Conservation (phyloP, 306 rosid species). For the Lathyrus aphaca region DNA sequence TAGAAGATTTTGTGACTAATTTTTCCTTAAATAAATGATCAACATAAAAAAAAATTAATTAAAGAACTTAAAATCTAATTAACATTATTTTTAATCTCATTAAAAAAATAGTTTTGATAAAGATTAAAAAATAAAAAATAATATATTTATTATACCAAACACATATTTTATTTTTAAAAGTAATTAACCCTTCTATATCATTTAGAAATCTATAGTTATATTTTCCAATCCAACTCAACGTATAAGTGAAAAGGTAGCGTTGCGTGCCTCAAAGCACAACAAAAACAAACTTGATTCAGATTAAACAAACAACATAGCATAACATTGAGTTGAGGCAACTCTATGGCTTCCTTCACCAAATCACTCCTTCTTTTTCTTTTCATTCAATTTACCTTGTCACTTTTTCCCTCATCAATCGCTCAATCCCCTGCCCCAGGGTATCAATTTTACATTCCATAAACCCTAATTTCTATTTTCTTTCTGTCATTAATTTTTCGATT, state of each 20-base stretch:
- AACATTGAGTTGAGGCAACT: constrained; percentile 6
- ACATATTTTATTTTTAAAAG: no score
- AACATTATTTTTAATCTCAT: no score
- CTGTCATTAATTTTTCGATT: constrained; percentile 6
- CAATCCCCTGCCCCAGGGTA: constrained; percentile 68
- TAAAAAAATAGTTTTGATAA: no score
- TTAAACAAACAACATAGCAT: background rate
- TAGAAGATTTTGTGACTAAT: no score
- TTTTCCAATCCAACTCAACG: background rate
- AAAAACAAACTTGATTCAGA: background rate
- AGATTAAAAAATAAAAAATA: no score
- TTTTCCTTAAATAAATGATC: no score
- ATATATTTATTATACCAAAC: no score
- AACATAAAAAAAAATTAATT: no score
- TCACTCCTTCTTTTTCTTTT: constrained; percentile 48
- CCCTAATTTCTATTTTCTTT: constrained; percentile 25
- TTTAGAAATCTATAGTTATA: background rate
- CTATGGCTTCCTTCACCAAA: constrained; percentile 47
- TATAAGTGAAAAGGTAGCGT: background rate
- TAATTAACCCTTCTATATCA: background rate
- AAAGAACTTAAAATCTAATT: no score
- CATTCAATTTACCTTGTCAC: constrained; percentile 51
- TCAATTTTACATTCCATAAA: constrained; percentile 33
- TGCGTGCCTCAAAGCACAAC: background rate
- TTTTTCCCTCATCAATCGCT: constrained; percentile 60